Conservation (phyloP, 1,139 yeast species). For the Blastobotrys illinoisensis region DNA sequence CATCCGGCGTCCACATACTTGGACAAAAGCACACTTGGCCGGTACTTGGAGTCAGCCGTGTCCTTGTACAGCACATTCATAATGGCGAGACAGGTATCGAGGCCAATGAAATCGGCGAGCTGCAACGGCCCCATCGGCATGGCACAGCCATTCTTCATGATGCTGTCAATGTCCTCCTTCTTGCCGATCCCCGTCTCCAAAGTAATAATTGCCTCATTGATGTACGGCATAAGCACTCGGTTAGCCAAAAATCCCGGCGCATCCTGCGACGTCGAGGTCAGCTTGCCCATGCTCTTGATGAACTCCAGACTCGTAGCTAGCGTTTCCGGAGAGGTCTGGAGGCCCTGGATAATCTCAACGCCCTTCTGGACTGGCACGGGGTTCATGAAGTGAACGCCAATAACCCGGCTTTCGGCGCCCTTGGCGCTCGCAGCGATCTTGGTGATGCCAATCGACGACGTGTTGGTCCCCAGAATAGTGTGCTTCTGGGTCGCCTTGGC, state of each 20-base stretch:
- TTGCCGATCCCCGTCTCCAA: slow-evolving; percentile 40
- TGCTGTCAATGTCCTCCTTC: slow-evolving; percentile 39
- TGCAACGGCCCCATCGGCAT: slow-evolving; percentile 45
- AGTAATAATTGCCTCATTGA: slow-evolving; percentile 40
- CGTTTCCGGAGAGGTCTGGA: slow-evolving; percentile 38
- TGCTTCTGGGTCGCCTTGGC: slow-evolving; percentile 30
- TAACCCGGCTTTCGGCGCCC: slow-evolving; percentile 39
- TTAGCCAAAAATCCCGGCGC: slow-evolving; percentile 42
- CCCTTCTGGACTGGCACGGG: slow-evolving; percentile 44
- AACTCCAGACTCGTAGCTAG: slow-evolving; percentile 31
- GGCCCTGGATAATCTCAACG: slow-evolving; percentile 40
- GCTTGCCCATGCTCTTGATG: slow-evolving; percentile 35
- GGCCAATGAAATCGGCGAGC: slow-evolving; percentile 41
- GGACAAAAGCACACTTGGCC: slow-evolving; percentile 37
- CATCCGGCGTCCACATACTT: slow-evolving; percentile 42
- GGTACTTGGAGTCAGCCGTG: slow-evolving; percentile 40
- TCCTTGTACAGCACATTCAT: slow-evolving; percentile 39
- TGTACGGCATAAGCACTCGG: slow-evolving; percentile 40
- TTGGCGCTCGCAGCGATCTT: slow-evolving; percentile 40
- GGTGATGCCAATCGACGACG: slow-evolving; percentile 41
- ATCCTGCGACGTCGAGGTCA: slow-evolving; percentile 36
- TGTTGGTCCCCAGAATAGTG: slow-evolving; percentile 40
- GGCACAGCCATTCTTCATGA: slow-evolving; percentile 43
- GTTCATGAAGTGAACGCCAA: slow-evolving; percentile 43
- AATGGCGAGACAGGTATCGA: slow-evolving; percentile 41